Evolutionary conservation across 2,329 filamentous ascomycete genomes (phyloP), one percentile per base, ranked within the genome.

Genomic region (Penicillium sp.): DNA sequence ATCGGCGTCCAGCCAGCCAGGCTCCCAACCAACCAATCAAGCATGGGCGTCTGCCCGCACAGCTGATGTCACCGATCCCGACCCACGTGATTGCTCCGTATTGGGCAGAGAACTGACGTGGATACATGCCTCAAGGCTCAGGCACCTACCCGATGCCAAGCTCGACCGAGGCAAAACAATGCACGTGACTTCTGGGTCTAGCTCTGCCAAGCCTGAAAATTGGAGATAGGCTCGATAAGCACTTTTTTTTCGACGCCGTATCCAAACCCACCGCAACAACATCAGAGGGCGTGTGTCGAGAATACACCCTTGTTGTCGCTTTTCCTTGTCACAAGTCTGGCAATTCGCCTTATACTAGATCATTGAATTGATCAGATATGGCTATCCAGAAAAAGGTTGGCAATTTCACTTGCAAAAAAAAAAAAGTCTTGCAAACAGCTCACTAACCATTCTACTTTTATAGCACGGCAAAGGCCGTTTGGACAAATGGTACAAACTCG

Each of bases 401-500:
- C 43, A 58, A 58, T 47, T 20, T 5, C 16, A 7, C 20, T 35
- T 14, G 30, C 30, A 35, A 35, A 0, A 2, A 21, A 40, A 18
- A 26, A 14, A 24, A 35, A 18, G 0, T 23, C 24, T 33, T 45
- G 16, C 7, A 49, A 38, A 30, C 23, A 40, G 26, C 16, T 42
- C 33, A 40, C 38, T 70, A 69, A 66, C 77, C 56, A 73, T 62
- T 47, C 11, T 40, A 14, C 40, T 43, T 23, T 58, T 59, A 56
- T 63, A 83, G 83, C 89, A 96, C 79, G 93, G 91, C 78, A 97
- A 97, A 80, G 93, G 93, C 75, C 92, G 93, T 84, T 82, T 97
- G 68, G 94, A 99, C 77, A 97, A 97, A 77, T 97, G 92, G 90
- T 99, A 97, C 78, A 93, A 92, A 72, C 86, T 97, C 68, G 94